Evolutionary conservation across 2,329 filamentous ascomycete species (phyloP).

Genomic region (Pseudocercospora fuligena): DNA sequence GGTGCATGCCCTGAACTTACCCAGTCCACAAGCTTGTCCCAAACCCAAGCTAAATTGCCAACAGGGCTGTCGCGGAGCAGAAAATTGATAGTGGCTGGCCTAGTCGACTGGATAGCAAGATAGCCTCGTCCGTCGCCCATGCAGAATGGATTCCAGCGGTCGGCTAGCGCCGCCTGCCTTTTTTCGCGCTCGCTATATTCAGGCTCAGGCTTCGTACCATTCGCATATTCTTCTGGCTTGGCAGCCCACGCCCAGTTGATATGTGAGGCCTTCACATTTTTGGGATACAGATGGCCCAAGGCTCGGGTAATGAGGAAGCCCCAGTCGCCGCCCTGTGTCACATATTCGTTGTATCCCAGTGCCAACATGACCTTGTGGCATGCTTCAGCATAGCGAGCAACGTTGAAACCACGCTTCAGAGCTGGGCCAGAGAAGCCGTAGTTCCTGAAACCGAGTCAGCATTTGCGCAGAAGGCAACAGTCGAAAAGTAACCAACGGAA

Average conservation of each 20-base stretch:
- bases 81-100: slow-evolving; percentile 74
- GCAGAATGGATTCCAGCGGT: slow-evolving; percentile 62
- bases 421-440: slow-evolving; percentile 70
- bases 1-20: too few species aligned
- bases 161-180: slow-evolving; percentile 49
- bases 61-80: slow-evolving; percentile 71
- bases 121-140: slow-evolving; percentile 63
- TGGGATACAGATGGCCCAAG: slow-evolving; percentile 64
- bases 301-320: slow-evolving; percentile 61
- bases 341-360: slow-evolving; percentile 63
- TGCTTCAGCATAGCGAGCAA: slow-evolving; percentile 59
- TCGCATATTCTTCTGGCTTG: slow-evolving; percentile 44
- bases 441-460: slow-evolving; percentile 41
- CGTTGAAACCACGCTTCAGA: slow-evolving; percentile 53
- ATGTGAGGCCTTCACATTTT: slow-evolving; percentile 59
- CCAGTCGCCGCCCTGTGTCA: slow-evolving; percentile 61
- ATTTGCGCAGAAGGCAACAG: neutral
- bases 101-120: slow-evolving; percentile 64
- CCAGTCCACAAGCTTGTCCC: slow-evolving; percentile 81
- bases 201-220: slow-evolving; percentile 16
- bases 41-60: slow-evolving; percentile 72
- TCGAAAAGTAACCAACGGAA: slow-evolving; percentile 48
- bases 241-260: slow-evolving; percentile 43
- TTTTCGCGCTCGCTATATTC: slow-evolving; percentile 58
- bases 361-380: slow-evolving; percentile 64